A percentile compares a stretch with the other conserved stretches of the same genome.
phyloP scores from a whole-genome alignment of 2,329 filamentous ascomycete species.

The Arthrobotrys sphaeroides region DNA sequence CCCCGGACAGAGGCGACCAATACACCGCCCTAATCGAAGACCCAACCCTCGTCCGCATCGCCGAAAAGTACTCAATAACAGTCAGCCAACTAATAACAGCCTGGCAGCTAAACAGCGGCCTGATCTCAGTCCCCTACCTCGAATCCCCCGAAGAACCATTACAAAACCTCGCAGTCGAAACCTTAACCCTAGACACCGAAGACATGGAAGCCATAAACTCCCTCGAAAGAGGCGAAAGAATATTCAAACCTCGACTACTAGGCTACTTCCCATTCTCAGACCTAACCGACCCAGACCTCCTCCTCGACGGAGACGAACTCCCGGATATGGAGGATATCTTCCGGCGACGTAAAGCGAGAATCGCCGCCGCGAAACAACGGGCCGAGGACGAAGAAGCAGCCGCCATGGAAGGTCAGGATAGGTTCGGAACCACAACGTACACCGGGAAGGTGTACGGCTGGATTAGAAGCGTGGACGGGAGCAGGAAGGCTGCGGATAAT shows the following conservation, averaged over 20 bases:
- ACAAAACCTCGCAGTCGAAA: background rate
- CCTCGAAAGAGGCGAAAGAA: background rate
- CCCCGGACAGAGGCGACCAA: background rate
- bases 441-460: background rate
- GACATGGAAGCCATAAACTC: constrained; percentile 19
- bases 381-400: background rate
- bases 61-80: constrained; percentile 12
- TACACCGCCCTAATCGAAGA: background rate
- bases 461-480: constrained; percentile 17
- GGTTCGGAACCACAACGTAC: background rate
- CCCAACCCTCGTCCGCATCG: constrained; percentile 21
- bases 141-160: background rate
- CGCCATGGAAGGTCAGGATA: background rate
- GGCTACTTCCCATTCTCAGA: constrained; percentile 31
- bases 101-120: constrained; percentile 25
- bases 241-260: background rate
- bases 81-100: constrained; percentile 14
- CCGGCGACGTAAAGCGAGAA: background rate
- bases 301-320: background rate
- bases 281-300: background rate
- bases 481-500: background rate
- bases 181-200: background rate
- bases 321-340: background rate
- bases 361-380: background rate
- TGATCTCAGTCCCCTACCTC: constrained; percentile 1